Evolutionary conservation across 352 stramenopile genomes (phyloP).

Genomic region (Globisporangium middletonii): DNA sequence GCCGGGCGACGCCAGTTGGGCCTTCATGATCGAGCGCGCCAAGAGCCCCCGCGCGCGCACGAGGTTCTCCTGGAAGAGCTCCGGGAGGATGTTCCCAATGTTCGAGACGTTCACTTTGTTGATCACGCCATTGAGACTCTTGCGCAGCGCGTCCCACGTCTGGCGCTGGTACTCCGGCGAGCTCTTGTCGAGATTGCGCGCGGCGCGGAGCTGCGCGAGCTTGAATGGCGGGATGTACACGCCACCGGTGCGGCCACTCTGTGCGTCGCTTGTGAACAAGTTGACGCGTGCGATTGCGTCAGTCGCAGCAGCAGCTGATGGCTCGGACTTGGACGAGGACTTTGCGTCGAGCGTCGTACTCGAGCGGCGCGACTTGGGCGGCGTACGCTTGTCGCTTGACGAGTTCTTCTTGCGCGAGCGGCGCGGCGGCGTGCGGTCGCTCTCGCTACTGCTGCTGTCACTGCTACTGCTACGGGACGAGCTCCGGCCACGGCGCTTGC

Average conservation of each 20-base stretch:
- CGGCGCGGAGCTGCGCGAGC: slow-evolving; percentile 61
- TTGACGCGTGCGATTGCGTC: slow-evolving; percentile 19
- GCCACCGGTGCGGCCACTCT: slow-evolving; percentile 71
- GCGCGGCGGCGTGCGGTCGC: slow-evolving; percentile 19
- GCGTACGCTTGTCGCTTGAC: neutral
- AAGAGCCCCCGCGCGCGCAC: slow-evolving; percentile 94
- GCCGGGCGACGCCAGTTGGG: slow-evolving; percentile 93
- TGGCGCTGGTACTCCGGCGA: slow-evolving; percentile 86
- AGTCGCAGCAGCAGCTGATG: neutral
- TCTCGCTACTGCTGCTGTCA: slow-evolving; percentile 4
- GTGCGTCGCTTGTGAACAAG: slow-evolving; percentile 33
- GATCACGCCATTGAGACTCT: slow-evolving; percentile 98
- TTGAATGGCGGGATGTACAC: slow-evolving; percentile 93
- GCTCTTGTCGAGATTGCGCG: slow-evolving; percentile 35
- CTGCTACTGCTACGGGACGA: slow-evolving; percentile 7
- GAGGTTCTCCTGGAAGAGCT: slow-evolving; percentile 97
- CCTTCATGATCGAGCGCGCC: slow-evolving; percentile 93
- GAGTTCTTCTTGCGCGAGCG: slow-evolving; percentile 6
- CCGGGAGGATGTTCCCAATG: slow-evolving; percentile 93
- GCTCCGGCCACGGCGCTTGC: slow-evolving; percentile 5
- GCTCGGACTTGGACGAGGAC: neutral
- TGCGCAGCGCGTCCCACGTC: slow-evolving; percentile 95
- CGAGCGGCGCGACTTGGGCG: neutral
- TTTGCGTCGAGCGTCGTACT: neutral
- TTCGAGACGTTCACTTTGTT: slow-evolving; percentile 96